phyloP scores from a whole-genome alignment of 305 asterid species.

The Ruellia speciosa region DNA sequence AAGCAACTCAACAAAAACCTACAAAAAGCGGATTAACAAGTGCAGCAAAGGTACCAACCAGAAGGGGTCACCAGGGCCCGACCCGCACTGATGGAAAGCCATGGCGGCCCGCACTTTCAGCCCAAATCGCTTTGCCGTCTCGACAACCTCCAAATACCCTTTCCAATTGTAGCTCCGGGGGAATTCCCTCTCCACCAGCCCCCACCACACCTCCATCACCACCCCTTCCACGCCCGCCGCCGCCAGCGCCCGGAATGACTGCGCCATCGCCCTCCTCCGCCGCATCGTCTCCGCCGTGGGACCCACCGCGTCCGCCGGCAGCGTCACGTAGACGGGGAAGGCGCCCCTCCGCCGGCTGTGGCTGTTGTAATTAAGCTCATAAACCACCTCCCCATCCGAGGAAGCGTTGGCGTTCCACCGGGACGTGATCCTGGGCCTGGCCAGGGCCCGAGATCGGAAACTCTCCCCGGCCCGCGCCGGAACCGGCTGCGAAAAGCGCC shows the following conservation, averaged over 20 bases:
- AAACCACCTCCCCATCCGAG: slow-evolving; percentile 42
- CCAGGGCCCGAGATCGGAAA: slow-evolving; percentile 7
- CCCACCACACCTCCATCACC: slow-evolving; percentile 96
- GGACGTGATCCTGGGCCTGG: slow-evolving; percentile 26
- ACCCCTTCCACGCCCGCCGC: slow-evolving; percentile 80
- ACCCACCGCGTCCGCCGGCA: slow-evolving; percentile 54
- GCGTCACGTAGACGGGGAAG: slow-evolving; percentile 59
- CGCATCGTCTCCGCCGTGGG: slow-evolving; percentile 38
- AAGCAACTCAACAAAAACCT: no score
- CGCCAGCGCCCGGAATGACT: slow-evolving; percentile 60
- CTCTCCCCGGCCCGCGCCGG: slow-evolving; percentile 17
- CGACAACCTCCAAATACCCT: slow-evolving; percentile 63
- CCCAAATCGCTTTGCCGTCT: slow-evolving; percentile 49
- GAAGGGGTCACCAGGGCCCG: slow-evolving; percentile 48
- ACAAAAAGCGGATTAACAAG: no score
- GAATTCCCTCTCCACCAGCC: slow-evolving; percentile 59
- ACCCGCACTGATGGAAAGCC: slow-evolving; percentile 77
- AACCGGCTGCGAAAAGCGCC: slow-evolving; percentile 19
- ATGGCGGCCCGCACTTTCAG: slow-evolving; percentile 64
- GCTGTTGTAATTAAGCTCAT: slow-evolving; percentile 45
- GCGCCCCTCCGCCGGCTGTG: slow-evolving; percentile 35
- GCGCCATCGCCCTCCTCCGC: slow-evolving; percentile 56
- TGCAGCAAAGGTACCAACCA: slow-evolving; percentile 42
- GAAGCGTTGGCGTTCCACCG: slow-evolving; percentile 42
- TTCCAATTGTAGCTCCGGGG: slow-evolving; percentile 58